Conservation (phyloP, 192 early-diverging fungal species). For the Podila epicladia region DNA sequence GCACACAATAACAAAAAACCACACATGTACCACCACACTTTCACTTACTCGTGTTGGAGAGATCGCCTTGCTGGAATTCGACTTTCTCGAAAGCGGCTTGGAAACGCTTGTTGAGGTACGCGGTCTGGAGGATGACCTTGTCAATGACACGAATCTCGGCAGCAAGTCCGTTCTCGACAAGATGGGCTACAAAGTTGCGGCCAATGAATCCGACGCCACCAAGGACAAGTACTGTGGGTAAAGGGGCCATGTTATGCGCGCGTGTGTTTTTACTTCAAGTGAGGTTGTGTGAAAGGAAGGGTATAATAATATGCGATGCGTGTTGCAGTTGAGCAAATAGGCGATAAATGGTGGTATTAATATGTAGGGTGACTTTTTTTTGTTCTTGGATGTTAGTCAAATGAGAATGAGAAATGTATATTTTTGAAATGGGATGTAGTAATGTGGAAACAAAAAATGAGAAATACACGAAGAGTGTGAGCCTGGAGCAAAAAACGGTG, state of each 20-base stretch:
- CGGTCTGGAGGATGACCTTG: conserved; percentile 83
- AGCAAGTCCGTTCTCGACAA: conserved; percentile 76
- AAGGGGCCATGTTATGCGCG: conserved; percentile 34
- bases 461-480: not conserved
- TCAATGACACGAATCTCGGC: conserved; percentile 77
- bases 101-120: conserved; percentile 70
- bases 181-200: conserved; percentile 76
- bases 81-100: conserved; percentile 78
- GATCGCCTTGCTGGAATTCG: conserved; percentile 82
- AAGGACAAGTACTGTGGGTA: conserved; percentile 75
- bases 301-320: not conserved
- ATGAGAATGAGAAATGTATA: not conserved
- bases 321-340: not conserved
- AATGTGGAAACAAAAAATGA: not conserved
- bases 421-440: not conserved
- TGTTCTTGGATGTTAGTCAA: not conserved
- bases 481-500: not conserved
- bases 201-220: conserved; percentile 92
- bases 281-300: not conserved
- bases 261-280: not conserved
- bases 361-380: no score
- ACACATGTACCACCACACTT: not conserved
- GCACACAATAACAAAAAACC: no score
- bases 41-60: conserved; percentile 74
- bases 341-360: no score